Evolutionary conservation across 2,329 filamentous ascomycete genomes (phyloP).

Genomic region (Claviceps pusilla): DNA sequence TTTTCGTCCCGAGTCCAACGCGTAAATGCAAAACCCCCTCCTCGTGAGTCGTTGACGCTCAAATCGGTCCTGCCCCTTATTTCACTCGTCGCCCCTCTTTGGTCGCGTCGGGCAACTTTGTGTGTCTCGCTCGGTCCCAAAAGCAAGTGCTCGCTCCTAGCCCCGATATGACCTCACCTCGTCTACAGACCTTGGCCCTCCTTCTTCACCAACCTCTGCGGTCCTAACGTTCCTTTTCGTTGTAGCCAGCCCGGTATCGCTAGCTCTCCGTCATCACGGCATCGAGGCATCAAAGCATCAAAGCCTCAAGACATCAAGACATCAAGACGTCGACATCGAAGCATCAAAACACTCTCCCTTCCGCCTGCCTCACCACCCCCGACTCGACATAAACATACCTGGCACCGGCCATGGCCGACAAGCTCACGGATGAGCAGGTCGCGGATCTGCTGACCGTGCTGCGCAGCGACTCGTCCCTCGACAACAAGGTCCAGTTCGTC

Average conservation of each 20-base stretch:
- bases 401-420: slow-evolving; percentile 34
- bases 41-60: too few species aligned
- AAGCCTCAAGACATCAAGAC: background rate
- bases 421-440: slow-evolving; percentile 44
- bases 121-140: background rate
- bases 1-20: too few species aligned
- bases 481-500: slow-evolving; percentile 56
- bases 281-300: background rate
- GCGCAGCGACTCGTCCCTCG: slow-evolving; percentile 49
- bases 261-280: background rate
- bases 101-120: background rate
- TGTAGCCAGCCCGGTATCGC: background rate
- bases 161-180: slow-evolving; percentile 1
- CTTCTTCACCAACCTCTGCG: background rate
- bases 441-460: slow-evolving; percentile 36
- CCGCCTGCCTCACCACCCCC: background rate
- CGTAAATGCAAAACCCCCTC: too few species aligned
- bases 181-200: background rate
- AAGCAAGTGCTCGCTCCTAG: background rate
- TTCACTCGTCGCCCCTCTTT: slow-evolving; percentile 1
- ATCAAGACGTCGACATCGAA: background rate
- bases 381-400: background rate
- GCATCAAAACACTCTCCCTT: background rate
- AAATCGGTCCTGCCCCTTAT: too few species aligned
- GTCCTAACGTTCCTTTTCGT: background rate